Percentiles rank a stretch among this genome's conserved stretches.
Conservation (phyloP, 2,329 filamentous ascomycete genomes). For the Penicillium nordicum region DNA sequence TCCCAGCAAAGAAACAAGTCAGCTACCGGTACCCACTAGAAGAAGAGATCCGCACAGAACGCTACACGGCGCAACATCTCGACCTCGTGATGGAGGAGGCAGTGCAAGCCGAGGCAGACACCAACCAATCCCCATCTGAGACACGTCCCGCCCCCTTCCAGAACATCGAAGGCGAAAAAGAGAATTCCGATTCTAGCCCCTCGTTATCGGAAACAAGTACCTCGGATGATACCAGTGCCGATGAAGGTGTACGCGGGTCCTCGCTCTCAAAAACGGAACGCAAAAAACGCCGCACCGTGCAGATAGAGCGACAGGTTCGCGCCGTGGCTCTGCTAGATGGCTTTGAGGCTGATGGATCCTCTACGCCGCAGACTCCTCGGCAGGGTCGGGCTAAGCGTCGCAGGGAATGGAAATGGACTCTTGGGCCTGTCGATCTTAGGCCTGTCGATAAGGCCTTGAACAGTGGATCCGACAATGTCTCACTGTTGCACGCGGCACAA, state of each 20-base stretch:
- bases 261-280: constrained; percentile 26
- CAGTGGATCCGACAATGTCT: constrained; percentile 2
- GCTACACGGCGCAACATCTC: constrained; percentile 55
- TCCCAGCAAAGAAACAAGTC: constrained; percentile 57
- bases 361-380: constrained; percentile 52
- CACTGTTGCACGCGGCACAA: neutral
- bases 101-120: constrained; percentile 9
- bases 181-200: constrained; percentile 28
- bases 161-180: constrained; percentile 14
- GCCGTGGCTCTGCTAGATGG: constrained; percentile 40
- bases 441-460: constrained; percentile 33
- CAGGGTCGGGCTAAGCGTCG: constrained; percentile 53
- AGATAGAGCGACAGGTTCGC: constrained; percentile 37
- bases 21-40: constrained; percentile 55
- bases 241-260: constrained; percentile 6
- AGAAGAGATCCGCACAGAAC: constrained; percentile 57
- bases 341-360: constrained; percentile 46
- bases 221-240: constrained; percentile 29
- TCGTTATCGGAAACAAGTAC: constrained; percentile 30
- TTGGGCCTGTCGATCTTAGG: constrained; percentile 47
- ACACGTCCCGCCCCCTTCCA: constrained; percentile 18
- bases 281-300: constrained; percentile 37
- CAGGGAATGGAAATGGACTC: constrained; percentile 57
- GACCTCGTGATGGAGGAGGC: constrained; percentile 44
- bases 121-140: constrained; percentile 4